Percentiles rank a stretch among this genome's conserved stretches.
Conservation (phyloP, 1,284 basidiomycete genomes). For the Boletus sp. region DNA sequence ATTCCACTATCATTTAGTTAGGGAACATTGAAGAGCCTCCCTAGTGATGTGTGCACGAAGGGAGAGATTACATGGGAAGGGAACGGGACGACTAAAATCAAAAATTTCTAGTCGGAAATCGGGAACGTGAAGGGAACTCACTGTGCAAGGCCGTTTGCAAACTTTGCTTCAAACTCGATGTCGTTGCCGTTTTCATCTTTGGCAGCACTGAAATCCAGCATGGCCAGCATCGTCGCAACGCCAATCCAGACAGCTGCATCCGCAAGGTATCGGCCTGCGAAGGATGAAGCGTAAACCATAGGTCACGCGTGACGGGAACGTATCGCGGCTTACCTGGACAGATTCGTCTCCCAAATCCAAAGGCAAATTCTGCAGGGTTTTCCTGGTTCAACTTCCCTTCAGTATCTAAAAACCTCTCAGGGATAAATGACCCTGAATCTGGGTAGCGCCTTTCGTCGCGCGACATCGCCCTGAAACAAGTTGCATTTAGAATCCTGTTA, state of each 20-base stretch:
- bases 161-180: not conserved
- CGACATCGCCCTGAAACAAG: conserved; percentile 19
- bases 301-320: not conserved
- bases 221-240: not conserved
- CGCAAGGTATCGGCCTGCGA: not conserved
- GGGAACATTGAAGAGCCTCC: not conserved
- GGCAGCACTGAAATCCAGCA: not conserved
- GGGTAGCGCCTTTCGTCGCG: conserved; percentile 17
- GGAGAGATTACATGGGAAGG: not conserved
- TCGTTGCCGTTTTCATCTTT: not conserved
- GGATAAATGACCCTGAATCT: conserved; percentile 15
- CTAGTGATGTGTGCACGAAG: not conserved
- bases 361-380: conserved; percentile 10
- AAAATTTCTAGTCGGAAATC: not conserved
- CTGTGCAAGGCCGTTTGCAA: not conserved
- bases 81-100: not conserved
- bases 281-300: not conserved
- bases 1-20: not conserved
- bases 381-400: conserved; percentile 13
- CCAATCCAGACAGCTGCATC: not conserved
- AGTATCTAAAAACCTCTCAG: conserved; percentile 16
- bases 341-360: conserved; percentile 22
- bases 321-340: conserved; percentile 12
- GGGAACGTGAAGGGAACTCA: not conserved
- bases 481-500: not conserved